These are phyloP conservation scores for Podochytrium sp. DNA, from an alignment of 192 early-diverging fungal species.

Conservation along the genomic window DNA sequence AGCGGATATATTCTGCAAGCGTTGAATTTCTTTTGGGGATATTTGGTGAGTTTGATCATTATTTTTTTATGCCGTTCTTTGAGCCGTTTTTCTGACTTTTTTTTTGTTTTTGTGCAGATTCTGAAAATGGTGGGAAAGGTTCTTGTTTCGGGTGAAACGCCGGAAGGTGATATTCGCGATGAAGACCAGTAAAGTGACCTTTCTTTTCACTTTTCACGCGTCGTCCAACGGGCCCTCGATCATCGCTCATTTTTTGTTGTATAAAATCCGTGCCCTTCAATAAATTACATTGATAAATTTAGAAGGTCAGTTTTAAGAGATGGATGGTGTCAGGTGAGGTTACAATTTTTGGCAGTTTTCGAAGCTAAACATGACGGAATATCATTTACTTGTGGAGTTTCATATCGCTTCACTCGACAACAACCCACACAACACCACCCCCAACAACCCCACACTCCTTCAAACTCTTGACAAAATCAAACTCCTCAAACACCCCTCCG, in stretches of 20 bases:
- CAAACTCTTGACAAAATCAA: slow-evolving; percentile 41
- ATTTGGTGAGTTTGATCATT: neutral
- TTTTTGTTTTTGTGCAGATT: slow-evolving; percentile 7
- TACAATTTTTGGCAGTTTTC: too few relatives aligned
- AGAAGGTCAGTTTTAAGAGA: too few relatives aligned
- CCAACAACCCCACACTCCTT: slow-evolving; percentile 37
- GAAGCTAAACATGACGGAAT: too few relatives aligned
- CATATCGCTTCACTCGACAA: slow-evolving; percentile 8
- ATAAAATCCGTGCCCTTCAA: too few relatives aligned
- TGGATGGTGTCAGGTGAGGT: too few relatives aligned
- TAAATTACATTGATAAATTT: too few relatives aligned
- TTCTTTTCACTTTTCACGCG: too few relatives aligned
- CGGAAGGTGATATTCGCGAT: slow-evolving; percentile 18
- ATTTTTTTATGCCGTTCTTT: neutral
- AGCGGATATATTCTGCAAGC: slow-evolving; percentile 25
- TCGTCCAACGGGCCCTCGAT: too few relatives aligned
- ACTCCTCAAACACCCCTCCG: slow-evolving; percentile 34
- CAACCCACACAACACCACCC: slow-evolving; percentile 40
- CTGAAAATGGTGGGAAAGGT: slow-evolving; percentile 11
- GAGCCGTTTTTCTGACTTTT: too few relatives aligned
- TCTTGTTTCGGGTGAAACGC: neutral
- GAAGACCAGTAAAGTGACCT: neutral
- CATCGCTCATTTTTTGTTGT: too few relatives aligned
- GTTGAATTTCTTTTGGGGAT: slow-evolving; percentile 32
- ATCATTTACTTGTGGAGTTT: too few relatives aligned